Evolutionary conservation across 192 early-diverging fungal genomes (phyloP), one percentile per base, ranked within the genome.

Genomic region (Coemansia sp.): DNA sequence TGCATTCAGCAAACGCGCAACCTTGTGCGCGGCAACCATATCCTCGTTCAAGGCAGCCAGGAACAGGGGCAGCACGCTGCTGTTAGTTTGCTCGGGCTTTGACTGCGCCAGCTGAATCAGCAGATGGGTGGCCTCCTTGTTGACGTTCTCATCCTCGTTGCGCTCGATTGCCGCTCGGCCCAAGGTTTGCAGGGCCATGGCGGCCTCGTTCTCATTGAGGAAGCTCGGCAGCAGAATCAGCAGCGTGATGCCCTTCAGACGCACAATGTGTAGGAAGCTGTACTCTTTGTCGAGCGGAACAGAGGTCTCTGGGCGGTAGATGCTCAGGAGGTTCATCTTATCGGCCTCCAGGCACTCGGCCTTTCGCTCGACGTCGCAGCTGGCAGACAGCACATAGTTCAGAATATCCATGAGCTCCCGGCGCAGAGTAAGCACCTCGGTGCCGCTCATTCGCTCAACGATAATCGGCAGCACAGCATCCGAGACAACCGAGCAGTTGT

Each of bases 241-340:
- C 7, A 85, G 77, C 37, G 86, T 76, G 26, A 96, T 82, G 9
- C 92, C 94, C 57, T 86, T 86, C 6, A 94, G 65, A 2, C 90
- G 90, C 24, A 85, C 83, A 31, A 91, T 79, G 39, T 91, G 83
- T 50, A 94, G 68, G 8, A 86, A 86, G 57, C 84, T 88, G 66
- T 93, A 91, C 70, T 94, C 91, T 65, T 91, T 89, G 36, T 83
- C 76, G 0, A 78, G 63, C 23, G 86, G 86, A 0, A 88, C 78
- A 21, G 88, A 71, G 5, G 89, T 66, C 9, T 92, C 86, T 8
- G 84, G 77, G 18, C 85, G 86, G 63, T 91, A 95, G 4, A 92
- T 70, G 43, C 82, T 86, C 62, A 93, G 89, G 60, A 92, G 81
- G n/a, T 88, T 84, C 66, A 87, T 87, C 71, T 96, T 94, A 64